Base-by-base conservation (phyloP, 1,284 basidiomycete genomes). In the Microbotryomycetes sp. region DNA sequence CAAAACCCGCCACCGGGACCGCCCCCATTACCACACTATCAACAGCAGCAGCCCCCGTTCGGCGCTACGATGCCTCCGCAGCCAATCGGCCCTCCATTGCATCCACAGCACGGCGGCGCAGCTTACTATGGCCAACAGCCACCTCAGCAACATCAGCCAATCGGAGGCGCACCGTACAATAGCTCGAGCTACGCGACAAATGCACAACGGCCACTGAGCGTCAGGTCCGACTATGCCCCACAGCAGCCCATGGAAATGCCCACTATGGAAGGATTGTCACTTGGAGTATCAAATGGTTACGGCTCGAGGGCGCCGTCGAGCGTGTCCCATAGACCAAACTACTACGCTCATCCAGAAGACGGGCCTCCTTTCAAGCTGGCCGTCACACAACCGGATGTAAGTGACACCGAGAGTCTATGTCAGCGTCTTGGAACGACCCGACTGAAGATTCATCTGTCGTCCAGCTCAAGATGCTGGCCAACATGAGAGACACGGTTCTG, bases 281-380 rank as follows among this genome's bases (percentile, higher is more conserved):
- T 41, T 9, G 11, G 18, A 11, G 18, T 9, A 11, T 18, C 9
- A 41, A 41, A 18, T 41, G 11, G 18, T 18, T 11, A 18, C 18
- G 35, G 9, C 11, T 11, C 35, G 35, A 9, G 11, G 18, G 9
- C 35, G 9, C 51, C 26, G 45, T 46, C 5, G 27, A 15, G 11
- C 27, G 29, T n/a, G 9, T 52, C 50, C 21, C 7, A 24, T 4
- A n/a, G 64, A 13, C 52, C 61, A 27, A 59, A 58, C 28, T 66
- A 65, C 48, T 66, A 68, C 41, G 51, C 59, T 4, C 56, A 52
- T 18, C 61, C 59, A 16, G 61, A 65, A 29, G 66, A 68, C 18
- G 66, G 64, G 5, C 66, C 66, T 11, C 66, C 66, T 6, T 45
- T 61, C 61, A 68, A 68, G 55, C 57, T 68, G 2, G 54, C 53